A percentile compares a stretch with the other conserved stretches of the same genome.
Evolutionary conservation across 73 alveolate species (phyloP).

Genomic region (Tetrahymena thermophila): DNA sequence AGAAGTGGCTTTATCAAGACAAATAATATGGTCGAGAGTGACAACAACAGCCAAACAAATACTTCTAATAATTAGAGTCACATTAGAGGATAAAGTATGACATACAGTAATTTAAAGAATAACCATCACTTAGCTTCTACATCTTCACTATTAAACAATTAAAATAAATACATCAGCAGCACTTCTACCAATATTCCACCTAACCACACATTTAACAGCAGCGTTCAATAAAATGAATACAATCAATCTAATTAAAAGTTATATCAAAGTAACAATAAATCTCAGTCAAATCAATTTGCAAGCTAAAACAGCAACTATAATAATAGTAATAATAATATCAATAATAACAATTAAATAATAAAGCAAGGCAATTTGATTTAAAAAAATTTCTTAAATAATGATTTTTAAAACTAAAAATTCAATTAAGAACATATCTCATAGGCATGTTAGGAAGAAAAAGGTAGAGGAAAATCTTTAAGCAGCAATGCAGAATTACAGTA

Average conservation of each 20-base stretch:
- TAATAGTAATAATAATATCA: neutral
- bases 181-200: neutral
- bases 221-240: neutral
- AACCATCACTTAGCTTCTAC: neutral
- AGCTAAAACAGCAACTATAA: neutral
- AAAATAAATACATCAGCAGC: neutral
- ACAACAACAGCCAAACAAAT: neutral
- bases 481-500: neutral
- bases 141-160: neutral
- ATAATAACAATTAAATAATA: neutral
- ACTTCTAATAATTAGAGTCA: neutral
- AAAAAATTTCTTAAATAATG: neutral
- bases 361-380: neutral
- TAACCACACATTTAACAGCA: neutral
- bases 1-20: neutral
- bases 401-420: neutral
- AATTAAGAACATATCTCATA: neutral
- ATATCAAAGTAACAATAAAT: neutral
- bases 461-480: neutral
- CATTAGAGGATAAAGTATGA: neutral
- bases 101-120: neutral
- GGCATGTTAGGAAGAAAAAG: neutral
- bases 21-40: neutral
- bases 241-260: neutral
- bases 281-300: neutral